These are phyloP conservation scores for Spongispora temasekensis DNA, from an alignment of 1,284 basidiomycete genomes.

Conservation along the genomic window DNA sequence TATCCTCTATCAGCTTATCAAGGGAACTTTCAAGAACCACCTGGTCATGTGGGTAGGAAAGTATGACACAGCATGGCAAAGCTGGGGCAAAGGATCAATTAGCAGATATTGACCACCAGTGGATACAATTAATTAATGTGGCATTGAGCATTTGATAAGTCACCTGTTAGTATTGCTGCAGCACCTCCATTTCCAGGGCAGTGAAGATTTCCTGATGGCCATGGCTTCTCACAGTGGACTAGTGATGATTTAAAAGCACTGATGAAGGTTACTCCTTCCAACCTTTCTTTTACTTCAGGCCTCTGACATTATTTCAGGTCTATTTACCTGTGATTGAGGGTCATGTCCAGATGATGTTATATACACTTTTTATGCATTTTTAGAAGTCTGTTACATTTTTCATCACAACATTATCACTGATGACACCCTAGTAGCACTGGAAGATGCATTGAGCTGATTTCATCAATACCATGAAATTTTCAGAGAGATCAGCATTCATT, in stretches of 20 bases:
- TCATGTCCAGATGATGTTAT: slow-evolving; percentile 8
- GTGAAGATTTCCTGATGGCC: slow-evolving; percentile 13
- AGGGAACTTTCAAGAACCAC: not conserved
- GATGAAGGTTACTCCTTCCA: slow-evolving; percentile 13
- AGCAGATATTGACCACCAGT: slow-evolving; percentile 16
- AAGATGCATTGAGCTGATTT: not conserved
- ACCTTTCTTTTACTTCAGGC: not conserved
- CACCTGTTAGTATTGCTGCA: slow-evolving; percentile 4
- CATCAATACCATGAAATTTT: not conserved
- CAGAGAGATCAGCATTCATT: not conserved
- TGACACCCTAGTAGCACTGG: not conserved
- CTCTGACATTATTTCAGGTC: not conserved
- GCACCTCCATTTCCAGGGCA: slow-evolving; percentile 11
- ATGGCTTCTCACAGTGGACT: slow-evolving; percentile 16
- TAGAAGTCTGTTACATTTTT: slow-evolving; percentile 15
- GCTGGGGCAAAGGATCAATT: slow-evolving; percentile 1
- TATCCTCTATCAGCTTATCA: not conserved
- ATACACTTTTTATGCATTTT: slow-evolving; percentile 3
- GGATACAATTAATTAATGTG: not conserved
- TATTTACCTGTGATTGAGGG: not conserved
- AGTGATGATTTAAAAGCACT: slow-evolving; percentile 18
- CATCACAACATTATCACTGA: not conserved
- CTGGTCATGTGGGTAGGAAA: not conserved
- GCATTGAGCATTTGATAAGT: not conserved
- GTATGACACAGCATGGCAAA: not conserved